A percentile compares a stretch with the other conserved stretches of the same genome.
phyloP scores from a whole-genome alignment of 768 basidiomycete genomes.

The Lentinula sp. region DNA sequence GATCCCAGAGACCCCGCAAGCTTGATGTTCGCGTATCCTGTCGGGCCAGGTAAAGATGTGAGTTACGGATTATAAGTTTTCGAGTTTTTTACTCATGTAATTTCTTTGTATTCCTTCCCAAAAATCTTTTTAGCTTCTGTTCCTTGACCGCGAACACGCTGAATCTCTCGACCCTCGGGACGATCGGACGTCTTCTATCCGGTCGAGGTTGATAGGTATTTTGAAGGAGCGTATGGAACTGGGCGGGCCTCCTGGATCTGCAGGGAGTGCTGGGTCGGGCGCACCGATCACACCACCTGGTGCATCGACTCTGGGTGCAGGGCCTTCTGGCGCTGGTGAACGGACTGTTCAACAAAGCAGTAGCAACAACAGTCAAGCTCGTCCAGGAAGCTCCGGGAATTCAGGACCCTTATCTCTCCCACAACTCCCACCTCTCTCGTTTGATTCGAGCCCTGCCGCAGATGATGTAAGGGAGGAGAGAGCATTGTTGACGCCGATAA shows the following conservation, averaged over 20 bases:
- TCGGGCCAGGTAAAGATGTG: slow-evolving; percentile 79
- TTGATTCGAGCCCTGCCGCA: slow-evolving; percentile 23
- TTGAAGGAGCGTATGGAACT: slow-evolving; percentile 57
- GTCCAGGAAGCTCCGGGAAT: slow-evolving; percentile 7
- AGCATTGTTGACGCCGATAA: slow-evolving; percentile 56
- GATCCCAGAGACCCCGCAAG: slow-evolving; percentile 77
- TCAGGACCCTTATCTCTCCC: slow-evolving; percentile 17
- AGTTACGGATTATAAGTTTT: slow-evolving; percentile 16
- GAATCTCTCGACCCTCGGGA: slow-evolving; percentile 73
- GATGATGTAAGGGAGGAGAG: slow-evolving; percentile 11
- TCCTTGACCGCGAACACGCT: slow-evolving; percentile 81
- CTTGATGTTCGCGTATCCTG: slow-evolving; percentile 93
- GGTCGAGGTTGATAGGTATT: slow-evolving; percentile 56
- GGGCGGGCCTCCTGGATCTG: too few relatives aligned
- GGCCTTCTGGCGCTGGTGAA: background rate
- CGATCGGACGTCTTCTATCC: slow-evolving; percentile 67
- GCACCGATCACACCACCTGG: slow-evolving; percentile 2
- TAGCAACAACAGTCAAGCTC: slow-evolving; percentile 12
- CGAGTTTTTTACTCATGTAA: background rate
- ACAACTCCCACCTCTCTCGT: slow-evolving; percentile 58
- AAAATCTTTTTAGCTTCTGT: slow-evolving; percentile 52
- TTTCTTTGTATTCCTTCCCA: background rate
- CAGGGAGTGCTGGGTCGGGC: too few relatives aligned
- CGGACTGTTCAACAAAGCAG: background rate
- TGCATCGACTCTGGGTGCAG: slow-evolving; percentile 20